These are phyloP conservation scores for Amanita pseudoporphyria DNA, from an alignment of 768 basidiomycete species.

Conservation along the genomic window DNA sequence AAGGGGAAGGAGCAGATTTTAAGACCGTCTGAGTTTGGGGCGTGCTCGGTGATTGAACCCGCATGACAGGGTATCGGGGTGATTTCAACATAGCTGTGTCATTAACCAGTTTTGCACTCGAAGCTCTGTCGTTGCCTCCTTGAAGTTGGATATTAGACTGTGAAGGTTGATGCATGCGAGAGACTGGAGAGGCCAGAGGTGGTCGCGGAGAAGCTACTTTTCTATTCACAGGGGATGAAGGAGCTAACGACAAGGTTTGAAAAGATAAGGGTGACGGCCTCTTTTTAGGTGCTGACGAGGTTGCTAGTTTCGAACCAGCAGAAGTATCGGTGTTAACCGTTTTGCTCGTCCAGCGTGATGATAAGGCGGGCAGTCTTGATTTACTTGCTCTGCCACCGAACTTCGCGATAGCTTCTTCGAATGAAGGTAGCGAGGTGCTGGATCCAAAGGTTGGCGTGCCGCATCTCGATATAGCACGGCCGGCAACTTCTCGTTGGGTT, in stretches of 20 bases:
- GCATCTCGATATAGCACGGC: slow-evolving; percentile 41
- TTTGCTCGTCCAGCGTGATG: neutral
- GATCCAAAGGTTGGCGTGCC: slow-evolving; percentile 59
- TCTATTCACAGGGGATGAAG: slow-evolving; percentile 10
- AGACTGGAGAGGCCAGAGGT: neutral
- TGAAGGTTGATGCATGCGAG: neutral
- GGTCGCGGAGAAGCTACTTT: slow-evolving; percentile 4
- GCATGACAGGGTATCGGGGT: no score
- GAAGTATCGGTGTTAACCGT: neutral
- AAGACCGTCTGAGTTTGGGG: neutral
- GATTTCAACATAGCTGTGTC: no score
- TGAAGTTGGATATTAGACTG: neutral
- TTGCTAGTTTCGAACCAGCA: neutral
- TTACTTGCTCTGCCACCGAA: slow-evolving; percentile 19
- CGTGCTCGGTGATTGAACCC: slow-evolving; percentile 2
- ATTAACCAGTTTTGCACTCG: slow-evolving; percentile 13
- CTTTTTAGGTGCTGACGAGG: slow-evolving; percentile 14
- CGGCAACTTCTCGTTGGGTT: slow-evolving; percentile 26
- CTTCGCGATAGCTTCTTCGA: slow-evolving; percentile 32
- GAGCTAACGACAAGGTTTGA: slow-evolving; percentile 14
- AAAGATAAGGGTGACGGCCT: slow-evolving; percentile 22
- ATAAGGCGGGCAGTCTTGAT: slow-evolving; percentile 5
- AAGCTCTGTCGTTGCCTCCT: neutral
- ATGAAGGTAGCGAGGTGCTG: slow-evolving; percentile 33
- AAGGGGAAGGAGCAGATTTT: slow-evolving; percentile 1